These are phyloP conservation scores for Giardia duodenalis DNA, from an alignment of 208 protist species.

Conservation along the genomic window DNA sequence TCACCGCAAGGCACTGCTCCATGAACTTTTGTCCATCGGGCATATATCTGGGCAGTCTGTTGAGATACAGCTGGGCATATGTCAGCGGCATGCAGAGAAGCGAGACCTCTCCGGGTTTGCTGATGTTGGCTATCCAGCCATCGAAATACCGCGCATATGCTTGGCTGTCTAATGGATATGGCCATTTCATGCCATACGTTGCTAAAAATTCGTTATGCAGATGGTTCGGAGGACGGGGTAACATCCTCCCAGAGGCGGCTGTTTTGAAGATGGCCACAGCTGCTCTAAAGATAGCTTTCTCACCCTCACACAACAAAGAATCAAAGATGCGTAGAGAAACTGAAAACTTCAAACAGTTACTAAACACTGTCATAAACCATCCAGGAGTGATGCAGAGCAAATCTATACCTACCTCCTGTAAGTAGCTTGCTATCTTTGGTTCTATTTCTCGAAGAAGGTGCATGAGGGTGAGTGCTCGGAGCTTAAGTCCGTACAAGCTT, in stretches of 20 bases:
- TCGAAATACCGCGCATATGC: not conserved
- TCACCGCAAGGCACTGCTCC: not conserved
- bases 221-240: not conserved
- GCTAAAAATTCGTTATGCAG: not conserved
- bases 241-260: not conserved
- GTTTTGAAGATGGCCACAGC: not conserved
- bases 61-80: not conserved
- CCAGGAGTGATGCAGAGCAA: not conserved
- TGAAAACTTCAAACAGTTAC: not conserved
- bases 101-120: not conserved
- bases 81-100: not conserved
- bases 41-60: not conserved
- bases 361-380: constrained; percentile 30
- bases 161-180: not conserved
- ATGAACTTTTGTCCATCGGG: not conserved
- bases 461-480: not conserved
- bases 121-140: not conserved
- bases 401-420: not conserved
- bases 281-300: constrained; percentile 15
- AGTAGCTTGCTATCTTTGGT: not conserved
- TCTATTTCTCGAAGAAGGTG: not conserved
- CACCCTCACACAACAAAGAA: constrained; percentile 21
- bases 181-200: not conserved
- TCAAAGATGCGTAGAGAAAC: constrained; percentile 6
- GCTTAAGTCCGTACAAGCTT: not conserved